Conservation (phyloP, 805 yeast species). For the Candida verbasci region DNA sequence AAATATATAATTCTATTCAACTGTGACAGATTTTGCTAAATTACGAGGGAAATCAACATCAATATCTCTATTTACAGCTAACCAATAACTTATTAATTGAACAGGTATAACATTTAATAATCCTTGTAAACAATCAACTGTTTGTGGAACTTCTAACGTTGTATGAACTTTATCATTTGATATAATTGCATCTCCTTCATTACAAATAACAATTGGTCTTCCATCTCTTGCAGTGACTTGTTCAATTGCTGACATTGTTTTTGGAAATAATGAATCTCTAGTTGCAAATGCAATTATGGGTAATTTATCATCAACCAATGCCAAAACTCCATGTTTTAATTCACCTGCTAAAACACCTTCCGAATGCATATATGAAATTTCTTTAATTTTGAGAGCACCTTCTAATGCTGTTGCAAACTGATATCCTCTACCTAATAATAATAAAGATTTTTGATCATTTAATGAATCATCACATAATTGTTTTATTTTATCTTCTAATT, state of each 20-base stretch:
- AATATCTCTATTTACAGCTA: conserved; percentile 90
- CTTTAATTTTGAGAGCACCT: conserved; percentile 97
- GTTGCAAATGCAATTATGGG: conserved; percentile 97
- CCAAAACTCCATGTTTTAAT: conserved; percentile 96
- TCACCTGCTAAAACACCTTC: conserved; percentile 99
- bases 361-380: conserved; percentile 97
- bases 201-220: conserved; percentile 89
- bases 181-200: conserved; percentile 69
- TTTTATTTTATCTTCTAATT: conserved; percentile 70
- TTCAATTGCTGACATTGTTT: conserved; percentile 90
- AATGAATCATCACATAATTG: conserved; percentile 67
- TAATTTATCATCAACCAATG: conserved; percentile 87
- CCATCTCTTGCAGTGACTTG: conserved; percentile 98
- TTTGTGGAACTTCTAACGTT: conserved; percentile 84
- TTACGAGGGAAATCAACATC: conserved; percentile 99
- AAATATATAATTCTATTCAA: conserved; percentile 41
- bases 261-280: conserved; percentile 92
- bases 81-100: conserved; percentile 95
- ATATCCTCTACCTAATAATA: conserved; percentile 94
- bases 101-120: conserved; percentile 88
- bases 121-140: conserved; percentile 98
- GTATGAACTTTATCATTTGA: conserved; percentile 54
- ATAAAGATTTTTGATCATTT: conserved; percentile 77
- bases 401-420: conserved; percentile 96
- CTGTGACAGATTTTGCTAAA: conserved; percentile 97